These are phyloP conservation scores for Apiospora marii DNA, from an alignment of 2,329 filamentous ascomycete genomes.

Conservation along the genomic window DNA sequence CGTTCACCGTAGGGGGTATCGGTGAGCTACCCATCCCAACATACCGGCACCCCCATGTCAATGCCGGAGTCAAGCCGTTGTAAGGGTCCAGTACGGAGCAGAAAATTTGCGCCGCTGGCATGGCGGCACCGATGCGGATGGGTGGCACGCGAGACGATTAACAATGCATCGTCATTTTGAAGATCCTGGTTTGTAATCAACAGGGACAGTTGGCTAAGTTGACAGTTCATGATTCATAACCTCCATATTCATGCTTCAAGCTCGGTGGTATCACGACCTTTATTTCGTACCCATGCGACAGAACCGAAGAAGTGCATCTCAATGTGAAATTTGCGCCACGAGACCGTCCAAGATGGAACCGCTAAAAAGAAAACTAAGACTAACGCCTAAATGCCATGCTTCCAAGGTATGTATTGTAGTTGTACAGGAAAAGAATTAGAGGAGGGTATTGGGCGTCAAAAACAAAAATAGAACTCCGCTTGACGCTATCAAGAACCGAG, in stretches of 20 bases:
- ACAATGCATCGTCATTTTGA: not conserved
- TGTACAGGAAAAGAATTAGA: constrained; percentile 5
- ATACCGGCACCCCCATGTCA: not conserved
- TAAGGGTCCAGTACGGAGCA: not conserved
- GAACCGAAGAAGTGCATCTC: not conserved
- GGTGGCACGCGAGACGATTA: not conserved
- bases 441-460: constrained; percentile 3
- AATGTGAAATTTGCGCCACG: not conserved
- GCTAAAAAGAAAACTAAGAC: not conserved
- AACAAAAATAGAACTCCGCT: constrained; percentile 8
- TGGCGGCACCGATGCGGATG: not conserved
- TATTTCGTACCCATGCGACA: not conserved
- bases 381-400: constrained; percentile 17
- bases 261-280: not conserved
- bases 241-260: not conserved
- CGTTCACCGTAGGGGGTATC: not conserved
- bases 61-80: not conserved
- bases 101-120: not conserved
- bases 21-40: not conserved
- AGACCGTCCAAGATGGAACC: not conserved
- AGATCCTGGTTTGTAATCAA: not conserved
- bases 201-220: not conserved
- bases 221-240: not conserved
- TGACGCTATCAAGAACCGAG: not conserved
- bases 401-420: not conserved